A percentile compares a stretch with the other conserved stretches of the same genome.
These are phyloP conservation scores for Fusarium dlaminii DNA, from an alignment of 2,329 filamentous ascomycete genomes.

Conservation along the genomic window DNA sequence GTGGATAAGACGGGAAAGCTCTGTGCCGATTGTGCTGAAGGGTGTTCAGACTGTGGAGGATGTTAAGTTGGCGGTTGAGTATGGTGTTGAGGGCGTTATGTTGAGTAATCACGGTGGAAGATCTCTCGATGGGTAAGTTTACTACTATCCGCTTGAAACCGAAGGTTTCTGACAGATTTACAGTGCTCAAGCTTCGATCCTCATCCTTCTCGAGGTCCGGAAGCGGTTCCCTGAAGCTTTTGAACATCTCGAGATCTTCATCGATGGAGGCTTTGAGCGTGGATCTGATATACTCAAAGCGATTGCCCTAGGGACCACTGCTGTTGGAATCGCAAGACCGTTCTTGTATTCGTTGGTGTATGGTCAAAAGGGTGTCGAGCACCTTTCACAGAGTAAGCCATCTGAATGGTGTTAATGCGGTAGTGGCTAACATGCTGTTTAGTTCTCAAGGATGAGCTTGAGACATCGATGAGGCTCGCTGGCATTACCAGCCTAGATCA, in stretches of 20 bases:
- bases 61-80: constrained; percentile 58
- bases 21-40: constrained; percentile 65
- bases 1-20: constrained; percentile 59
- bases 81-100: constrained; percentile 63
- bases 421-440: neutral
- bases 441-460: constrained; percentile 46
- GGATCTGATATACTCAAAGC: constrained; percentile 65
- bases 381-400: constrained; percentile 63
- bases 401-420: accelerated
- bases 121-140: constrained; percentile 57
- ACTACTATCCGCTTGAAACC: accelerated
- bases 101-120: constrained; percentile 68
- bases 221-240: constrained; percentile 59
- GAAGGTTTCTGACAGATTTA: neutral
- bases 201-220: constrained; percentile 63
- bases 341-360: constrained; percentile 63
- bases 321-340: constrained; percentile 63
- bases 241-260: constrained; percentile 59
- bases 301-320: constrained; percentile 61
- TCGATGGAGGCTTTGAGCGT: constrained; percentile 63
- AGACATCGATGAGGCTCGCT: constrained; percentile 44
- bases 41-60: constrained; percentile 66
- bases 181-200: constrained; percentile 55
- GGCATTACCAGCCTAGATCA: constrained; percentile 45
- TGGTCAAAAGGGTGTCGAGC: constrained; percentile 63